Percentiles rank a stretch among this genome's conserved stretches.
phyloP scores from a whole-genome alignment of 176 grass and related monocot genomes.

The Aegilops tauschii region DNA sequence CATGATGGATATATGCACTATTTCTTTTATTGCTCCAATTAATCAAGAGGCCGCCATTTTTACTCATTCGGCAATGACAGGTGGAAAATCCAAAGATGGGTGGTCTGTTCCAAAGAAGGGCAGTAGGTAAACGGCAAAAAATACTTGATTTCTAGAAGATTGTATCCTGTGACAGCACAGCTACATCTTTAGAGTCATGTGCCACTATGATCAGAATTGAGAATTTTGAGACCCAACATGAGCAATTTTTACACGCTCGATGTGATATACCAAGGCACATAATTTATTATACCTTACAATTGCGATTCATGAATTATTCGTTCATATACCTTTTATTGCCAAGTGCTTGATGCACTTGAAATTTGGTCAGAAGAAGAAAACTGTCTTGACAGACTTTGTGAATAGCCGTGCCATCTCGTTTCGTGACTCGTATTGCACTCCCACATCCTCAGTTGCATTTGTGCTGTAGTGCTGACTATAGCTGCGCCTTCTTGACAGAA shows the following conservation, averaged over 20 bases:
- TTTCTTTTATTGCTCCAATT: slow-evolving; percentile 80
- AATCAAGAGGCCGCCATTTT: slow-evolving; percentile 86
- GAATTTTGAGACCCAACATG: neutral
- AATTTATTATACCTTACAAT: neutral
- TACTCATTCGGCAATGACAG: slow-evolving; percentile 91
- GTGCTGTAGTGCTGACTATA: neutral
- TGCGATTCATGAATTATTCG: neutral
- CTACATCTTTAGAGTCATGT: slow-evolving; percentile 38
- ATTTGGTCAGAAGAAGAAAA: slow-evolving; percentile 15
- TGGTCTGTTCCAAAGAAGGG: slow-evolving; percentile 99
- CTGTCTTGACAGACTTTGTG: neutral
- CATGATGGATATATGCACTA: slow-evolving; percentile 67
- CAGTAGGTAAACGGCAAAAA: slow-evolving; percentile 96
- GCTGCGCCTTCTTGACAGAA: neutral
- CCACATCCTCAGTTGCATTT: neutral
- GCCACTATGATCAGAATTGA: slow-evolving; percentile 32
- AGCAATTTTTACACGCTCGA: neutral
- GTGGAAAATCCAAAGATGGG: slow-evolving; percentile 99
- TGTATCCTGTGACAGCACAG: slow-evolving; percentile 55
- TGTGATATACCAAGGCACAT: slow-evolving; percentile 26
- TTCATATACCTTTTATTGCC: slow-evolving; percentile 6
- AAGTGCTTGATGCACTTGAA: slow-evolving; percentile 16
- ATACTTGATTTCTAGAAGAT: slow-evolving; percentile 83
- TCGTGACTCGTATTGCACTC: neutral
- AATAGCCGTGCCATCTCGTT: neutral